These are phyloP conservation scores for Ascochyta clinopodiicola DNA, from an alignment of 2,329 filamentous ascomycete species.

Conservation along the genomic window DNA sequence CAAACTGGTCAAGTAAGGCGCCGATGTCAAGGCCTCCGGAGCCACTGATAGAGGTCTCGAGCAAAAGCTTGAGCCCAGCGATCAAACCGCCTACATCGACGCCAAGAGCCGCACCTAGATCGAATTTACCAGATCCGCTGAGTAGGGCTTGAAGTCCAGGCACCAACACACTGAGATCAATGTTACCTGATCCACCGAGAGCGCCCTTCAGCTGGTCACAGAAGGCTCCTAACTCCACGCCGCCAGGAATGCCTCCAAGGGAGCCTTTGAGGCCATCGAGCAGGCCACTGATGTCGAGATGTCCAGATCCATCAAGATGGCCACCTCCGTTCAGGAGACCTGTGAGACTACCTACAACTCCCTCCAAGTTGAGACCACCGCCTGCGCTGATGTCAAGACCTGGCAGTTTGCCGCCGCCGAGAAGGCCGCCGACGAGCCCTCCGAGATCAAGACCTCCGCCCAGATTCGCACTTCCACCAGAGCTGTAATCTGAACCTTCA, in stretches of 20 bases:
- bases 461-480: not conserved
- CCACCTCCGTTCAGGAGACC: constrained; percentile 2
- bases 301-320: constrained; percentile 8
- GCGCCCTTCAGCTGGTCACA: constrained; percentile 10
- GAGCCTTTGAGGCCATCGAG: constrained; percentile 9
- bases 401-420: constrained; percentile 5
- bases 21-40: constrained; percentile 9
- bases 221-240: constrained; percentile 5
- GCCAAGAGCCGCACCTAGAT: constrained; percentile 12
- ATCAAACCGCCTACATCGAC: constrained; percentile 9
- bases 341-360: constrained; percentile 5
- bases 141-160: constrained; percentile 5
- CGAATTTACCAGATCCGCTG: constrained; percentile 7
- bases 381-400: constrained; percentile 4
- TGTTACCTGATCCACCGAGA: constrained; percentile 6
- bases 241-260: constrained; percentile 7
- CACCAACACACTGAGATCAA: constrained; percentile 3
- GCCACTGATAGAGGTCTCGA: constrained; percentile 2
- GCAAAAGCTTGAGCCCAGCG: constrained; percentile 5
- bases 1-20: constrained; percentile 6
- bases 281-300: constrained; percentile 9
- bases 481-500: not conserved
- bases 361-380: constrained; percentile 8
- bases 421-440: constrained; percentile 9
- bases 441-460: constrained; percentile 10